phyloP scores from a whole-genome alignment of 306 rosid genomes.

The Rosa persica region DNA sequence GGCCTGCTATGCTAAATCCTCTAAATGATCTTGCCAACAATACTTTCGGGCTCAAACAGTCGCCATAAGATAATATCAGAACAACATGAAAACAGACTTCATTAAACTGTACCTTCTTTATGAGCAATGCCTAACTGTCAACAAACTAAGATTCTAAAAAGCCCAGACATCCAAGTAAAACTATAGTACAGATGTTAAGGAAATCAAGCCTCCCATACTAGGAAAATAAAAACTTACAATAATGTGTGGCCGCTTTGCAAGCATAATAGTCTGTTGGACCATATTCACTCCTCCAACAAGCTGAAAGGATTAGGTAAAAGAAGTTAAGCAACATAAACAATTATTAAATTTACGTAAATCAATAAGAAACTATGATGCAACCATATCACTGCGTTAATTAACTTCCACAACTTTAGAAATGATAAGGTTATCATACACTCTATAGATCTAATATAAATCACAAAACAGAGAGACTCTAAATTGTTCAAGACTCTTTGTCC shows the following conservation, averaged over 20 bases:
- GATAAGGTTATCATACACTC: neutral
- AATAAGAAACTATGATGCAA: slow-evolving; percentile 15
- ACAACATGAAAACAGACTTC: neutral
- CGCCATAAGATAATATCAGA: neutral
- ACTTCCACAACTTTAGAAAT: neutral
- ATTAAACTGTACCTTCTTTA: no score
- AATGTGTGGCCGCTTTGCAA: slow-evolving; percentile 85
- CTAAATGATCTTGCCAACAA: no score
- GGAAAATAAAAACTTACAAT: slow-evolving; percentile 56
- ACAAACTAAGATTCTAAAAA: neutral
- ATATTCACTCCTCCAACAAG: slow-evolving; percentile 87
- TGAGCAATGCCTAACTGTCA: neutral
- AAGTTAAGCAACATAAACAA: slow-evolving; percentile 15
- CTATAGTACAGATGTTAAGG: neutral
- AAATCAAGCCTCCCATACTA: neutral
- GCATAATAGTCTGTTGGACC: slow-evolving; percentile 56
- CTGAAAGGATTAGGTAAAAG: slow-evolving; percentile 41
- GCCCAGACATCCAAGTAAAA: neutral
- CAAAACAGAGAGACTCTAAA: neutral
- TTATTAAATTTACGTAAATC: neutral
- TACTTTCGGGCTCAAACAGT: no score
- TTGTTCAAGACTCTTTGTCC: neutral
- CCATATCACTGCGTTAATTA: neutral
- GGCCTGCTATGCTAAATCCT: no score
- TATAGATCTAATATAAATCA: neutral